These are phyloP conservation scores for Chrysoporthe puriensis DNA, from an alignment of 2,329 filamentous ascomycete species.

Conservation along the genomic window DNA sequence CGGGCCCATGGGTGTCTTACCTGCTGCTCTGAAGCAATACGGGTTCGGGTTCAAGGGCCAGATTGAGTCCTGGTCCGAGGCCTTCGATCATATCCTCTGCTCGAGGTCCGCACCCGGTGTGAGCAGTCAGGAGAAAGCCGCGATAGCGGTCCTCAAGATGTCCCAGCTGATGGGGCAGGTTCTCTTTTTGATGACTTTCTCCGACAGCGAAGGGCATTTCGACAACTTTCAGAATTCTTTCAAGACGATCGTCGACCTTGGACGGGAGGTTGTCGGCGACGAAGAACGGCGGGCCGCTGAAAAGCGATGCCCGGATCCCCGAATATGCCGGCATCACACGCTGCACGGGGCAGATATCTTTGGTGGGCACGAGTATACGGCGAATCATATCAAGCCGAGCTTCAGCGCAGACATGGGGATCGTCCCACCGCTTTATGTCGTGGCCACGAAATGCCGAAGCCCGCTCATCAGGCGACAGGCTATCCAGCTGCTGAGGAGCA, in stretches of 20 bases:
- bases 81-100: conserved; percentile 59
- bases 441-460: conserved; percentile 69
- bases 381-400: conserved; percentile 60
- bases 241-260: conserved; percentile 58
- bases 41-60: conserved; percentile 53
- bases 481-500: conserved; percentile 62
- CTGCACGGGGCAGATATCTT: conserved; percentile 42
- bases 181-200: conserved; percentile 64
- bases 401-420: conserved; percentile 69
- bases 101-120: conserved; percentile 53
- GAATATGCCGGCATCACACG: conserved; percentile 47
- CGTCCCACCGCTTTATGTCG: conserved; percentile 66
- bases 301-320: conserved; percentile 48
- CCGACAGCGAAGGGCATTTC: conserved; percentile 60
- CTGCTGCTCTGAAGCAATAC: conserved; percentile 50
- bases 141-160: conserved; percentile 66
- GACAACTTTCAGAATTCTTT: conserved; percentile 59
- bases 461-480: conserved; percentile 60
- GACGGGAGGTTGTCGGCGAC: conserved; percentile 61
- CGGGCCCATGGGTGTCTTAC: conserved; percentile 58
- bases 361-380: conserved; percentile 47
- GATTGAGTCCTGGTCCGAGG: conserved; percentile 57
- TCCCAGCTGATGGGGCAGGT: conserved; percentile 61
- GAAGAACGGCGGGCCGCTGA: conserved; percentile 56
- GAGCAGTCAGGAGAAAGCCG: conserved; percentile 60